These are phyloP conservation scores for Hymenoscyphus infarciens DNA, from an alignment of 2,329 filamentous ascomycete species.

Conservation along the genomic window DNA sequence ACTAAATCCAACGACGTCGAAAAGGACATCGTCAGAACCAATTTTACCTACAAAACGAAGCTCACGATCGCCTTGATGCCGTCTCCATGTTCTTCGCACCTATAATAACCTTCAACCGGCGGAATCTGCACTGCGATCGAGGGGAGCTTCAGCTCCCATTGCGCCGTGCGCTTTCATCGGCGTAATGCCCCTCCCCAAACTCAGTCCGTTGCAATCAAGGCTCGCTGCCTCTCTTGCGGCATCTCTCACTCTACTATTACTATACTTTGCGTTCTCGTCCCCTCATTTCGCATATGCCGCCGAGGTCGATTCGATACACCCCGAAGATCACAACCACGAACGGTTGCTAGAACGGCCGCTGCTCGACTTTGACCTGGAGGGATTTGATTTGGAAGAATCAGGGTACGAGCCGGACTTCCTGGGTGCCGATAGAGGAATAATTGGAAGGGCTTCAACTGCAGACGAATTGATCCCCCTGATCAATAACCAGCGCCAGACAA, in stretches of 20 bases:
- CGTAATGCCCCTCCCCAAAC: constrained; percentile 41
- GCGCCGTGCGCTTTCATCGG: constrained; percentile 21
- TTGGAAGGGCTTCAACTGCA: constrained; percentile 55
- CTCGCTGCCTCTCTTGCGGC: constrained; percentile 64
- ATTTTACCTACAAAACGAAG: background rate
- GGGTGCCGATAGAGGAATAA: constrained; percentile 57
- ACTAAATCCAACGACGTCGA: constrained; percentile 10
- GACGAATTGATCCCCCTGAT: constrained; percentile 45
- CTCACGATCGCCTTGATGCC: constrained; percentile 7
- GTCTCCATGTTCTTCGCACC: constrained; percentile 10
- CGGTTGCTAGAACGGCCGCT: constrained; percentile 38
- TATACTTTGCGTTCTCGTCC: constrained; percentile 59
- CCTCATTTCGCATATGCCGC: constrained; percentile 60
- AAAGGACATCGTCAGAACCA: background rate
- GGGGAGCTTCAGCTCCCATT: constrained; percentile 14
- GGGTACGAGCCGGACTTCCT: constrained; percentile 60
- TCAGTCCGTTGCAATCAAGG: constrained; percentile 68
- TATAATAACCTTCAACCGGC: background rate
- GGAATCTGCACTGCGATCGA: constrained; percentile 9
- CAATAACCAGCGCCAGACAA: constrained; percentile 62
- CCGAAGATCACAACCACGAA: constrained; percentile 46
- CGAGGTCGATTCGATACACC: constrained; percentile 46
- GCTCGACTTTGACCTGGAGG: constrained; percentile 30
- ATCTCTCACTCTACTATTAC: constrained; percentile 53
- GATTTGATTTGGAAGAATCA: constrained; percentile 34